These are phyloP conservation scores for Immersiella caudata DNA, from an alignment of 495 filamentous ascomycete species.

Conservation along the genomic window DNA sequence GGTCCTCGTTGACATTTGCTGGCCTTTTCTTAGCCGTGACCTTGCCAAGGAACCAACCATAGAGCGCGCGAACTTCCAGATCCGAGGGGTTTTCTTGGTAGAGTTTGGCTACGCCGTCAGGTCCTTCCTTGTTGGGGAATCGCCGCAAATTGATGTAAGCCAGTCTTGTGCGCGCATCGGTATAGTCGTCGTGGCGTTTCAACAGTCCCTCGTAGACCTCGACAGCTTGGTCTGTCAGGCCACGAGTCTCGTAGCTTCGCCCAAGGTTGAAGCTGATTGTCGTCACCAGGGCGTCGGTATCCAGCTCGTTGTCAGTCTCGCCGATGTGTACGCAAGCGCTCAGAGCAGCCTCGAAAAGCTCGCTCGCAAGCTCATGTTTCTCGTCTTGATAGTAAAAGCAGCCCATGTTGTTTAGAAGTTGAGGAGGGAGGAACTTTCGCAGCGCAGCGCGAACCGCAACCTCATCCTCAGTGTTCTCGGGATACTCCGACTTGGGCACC, in stretches of 20 bases:
- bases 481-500: slow-evolving; percentile 67
- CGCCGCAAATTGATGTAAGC: slow-evolving; percentile 89
- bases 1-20: slow-evolving; percentile 81
- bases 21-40: slow-evolving; percentile 75
- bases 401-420: slow-evolving; percentile 95
- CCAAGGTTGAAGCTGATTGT: slow-evolving; percentile 95
- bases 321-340: slow-evolving; percentile 79
- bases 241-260: slow-evolving; percentile 89
- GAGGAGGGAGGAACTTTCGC: slow-evolving; percentile 77
- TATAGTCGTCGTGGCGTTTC: slow-evolving; percentile 83
- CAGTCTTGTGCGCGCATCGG: slow-evolving; percentile 81
- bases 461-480: slow-evolving; percentile 63
- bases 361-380: slow-evolving; percentile 76
- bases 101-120: slow-evolving; percentile 77
- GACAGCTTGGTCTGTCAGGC: slow-evolving; percentile 77
- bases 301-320: slow-evolving; percentile 67
- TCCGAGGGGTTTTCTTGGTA: slow-evolving; percentile 78
- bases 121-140: slow-evolving; percentile 80
- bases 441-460: slow-evolving; percentile 61
- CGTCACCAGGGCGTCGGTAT: slow-evolving; percentile 86
- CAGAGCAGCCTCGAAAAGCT: slow-evolving; percentile 85
- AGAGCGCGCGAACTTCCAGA: slow-evolving; percentile 86
- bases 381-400: slow-evolving; percentile 90
- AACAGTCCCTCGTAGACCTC: slow-evolving; percentile 85
- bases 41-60: slow-evolving; percentile 89